These are phyloP conservation scores for Podila horticola DNA, from an alignment of 192 early-diverging fungal species.

Conservation along the genomic window DNA sequence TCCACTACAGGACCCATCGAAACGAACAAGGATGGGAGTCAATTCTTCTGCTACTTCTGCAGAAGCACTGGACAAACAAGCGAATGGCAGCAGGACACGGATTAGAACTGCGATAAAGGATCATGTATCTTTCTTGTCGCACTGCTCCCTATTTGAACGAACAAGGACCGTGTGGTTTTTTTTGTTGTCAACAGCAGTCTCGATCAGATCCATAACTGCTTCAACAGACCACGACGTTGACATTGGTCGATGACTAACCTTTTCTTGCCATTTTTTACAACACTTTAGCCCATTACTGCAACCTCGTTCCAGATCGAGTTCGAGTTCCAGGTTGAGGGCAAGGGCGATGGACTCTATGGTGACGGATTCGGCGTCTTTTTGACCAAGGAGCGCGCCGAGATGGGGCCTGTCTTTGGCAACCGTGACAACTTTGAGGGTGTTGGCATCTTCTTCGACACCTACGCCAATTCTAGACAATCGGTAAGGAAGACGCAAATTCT, in stretches of 20 bases:
- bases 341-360: constrained; percentile 81
- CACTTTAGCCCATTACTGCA: constrained; percentile 69
- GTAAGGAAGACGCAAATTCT: constrained; percentile 29
- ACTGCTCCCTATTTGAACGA: neutral
- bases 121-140: too few species aligned
- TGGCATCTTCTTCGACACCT: constrained; percentile 98
- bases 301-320: constrained; percentile 89
- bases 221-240: too few species aligned
- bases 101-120: too few species aligned
- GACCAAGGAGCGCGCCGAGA: constrained; percentile 72
- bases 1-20: too few species aligned
- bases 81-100: too few species aligned
- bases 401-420: constrained; percentile 92
- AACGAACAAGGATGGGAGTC: too few species aligned
- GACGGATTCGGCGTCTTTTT: constrained; percentile 98
- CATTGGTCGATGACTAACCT: too few species aligned
- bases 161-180: neutral
- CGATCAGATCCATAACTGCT: too few species aligned
- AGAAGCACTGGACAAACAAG: too few species aligned
- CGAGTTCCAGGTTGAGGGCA: constrained; percentile 89
- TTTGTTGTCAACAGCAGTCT: neutral
- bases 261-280: neutral
- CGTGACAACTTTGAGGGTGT: constrained; percentile 89
- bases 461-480: constrained; percentile 77
- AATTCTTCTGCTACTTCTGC: too few species aligned